Percentiles rank a stretch among this genome's conserved stretches.
phyloP scores from a whole-genome alignment of 2,329 filamentous ascomycete genomes.

The Arthrobotrys entomopaga region DNA sequence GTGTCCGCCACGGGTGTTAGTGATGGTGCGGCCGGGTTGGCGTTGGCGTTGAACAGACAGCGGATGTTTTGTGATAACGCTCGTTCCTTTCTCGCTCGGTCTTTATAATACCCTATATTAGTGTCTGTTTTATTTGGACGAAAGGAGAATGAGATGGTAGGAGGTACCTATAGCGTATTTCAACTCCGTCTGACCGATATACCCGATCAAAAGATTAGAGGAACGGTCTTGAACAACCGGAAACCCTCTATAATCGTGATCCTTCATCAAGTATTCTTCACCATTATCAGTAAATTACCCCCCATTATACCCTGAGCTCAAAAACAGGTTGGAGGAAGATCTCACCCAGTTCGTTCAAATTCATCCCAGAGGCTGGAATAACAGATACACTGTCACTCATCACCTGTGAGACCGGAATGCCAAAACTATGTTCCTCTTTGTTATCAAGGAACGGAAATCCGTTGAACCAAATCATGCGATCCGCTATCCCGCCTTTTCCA shows the following conservation, averaged over 20 bases:
- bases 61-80: conserved; percentile 73
- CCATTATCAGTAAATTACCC: conserved; percentile 1
- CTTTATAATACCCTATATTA: conserved; percentile 14
- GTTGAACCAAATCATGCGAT: conserved; percentile 98
- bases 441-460: conserved; percentile 96
- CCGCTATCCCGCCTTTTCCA: conserved; percentile 95
- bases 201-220: conserved; percentile 81
- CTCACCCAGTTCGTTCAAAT: conserved; percentile 78
- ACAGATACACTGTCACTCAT: conserved; percentile 83
- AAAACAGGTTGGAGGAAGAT: not conserved
- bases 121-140: not conserved
- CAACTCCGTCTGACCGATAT: conserved; percentile 91
- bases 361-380: conserved; percentile 78
- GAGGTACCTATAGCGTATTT: conserved; percentile 80
- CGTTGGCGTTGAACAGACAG: conserved; percentile 72
- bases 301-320: not conserved
- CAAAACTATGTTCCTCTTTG: conserved; percentile 97
- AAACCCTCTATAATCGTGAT: conserved; percentile 90
- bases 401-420: conserved; percentile 87
- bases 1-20: conserved; percentile 62
- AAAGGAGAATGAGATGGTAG: not conserved
- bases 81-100: conserved; percentile 74
- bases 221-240: conserved; percentile 82
- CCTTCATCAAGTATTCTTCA: conserved; percentile 69
- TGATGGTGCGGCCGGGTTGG: conserved; percentile 56